These are phyloP conservation scores for Pulveroboletus sp. DNA, from an alignment of 768 basidiomycete genomes.

Conservation along the genomic window DNA sequence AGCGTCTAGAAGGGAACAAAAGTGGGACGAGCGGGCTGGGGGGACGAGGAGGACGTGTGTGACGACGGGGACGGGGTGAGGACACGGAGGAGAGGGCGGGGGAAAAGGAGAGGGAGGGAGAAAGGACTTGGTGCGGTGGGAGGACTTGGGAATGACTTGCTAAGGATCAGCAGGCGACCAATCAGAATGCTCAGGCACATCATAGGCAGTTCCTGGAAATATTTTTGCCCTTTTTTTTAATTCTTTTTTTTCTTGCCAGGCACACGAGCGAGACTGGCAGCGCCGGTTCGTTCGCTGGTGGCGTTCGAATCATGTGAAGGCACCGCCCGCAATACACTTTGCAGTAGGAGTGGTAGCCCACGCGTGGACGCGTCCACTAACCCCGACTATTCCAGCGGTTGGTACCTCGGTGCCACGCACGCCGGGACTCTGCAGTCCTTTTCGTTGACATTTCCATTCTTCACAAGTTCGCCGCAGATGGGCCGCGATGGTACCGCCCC, in stretches of 20 bases:
- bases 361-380: no score
- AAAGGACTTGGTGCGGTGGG: conserved; percentile 29
- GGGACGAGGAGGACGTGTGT: background rate
- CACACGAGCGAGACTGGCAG: background rate
- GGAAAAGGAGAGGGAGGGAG: conserved; percentile 22
- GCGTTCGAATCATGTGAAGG: background rate
- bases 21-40: background rate
- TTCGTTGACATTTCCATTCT: conserved; percentile 7
- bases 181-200: conserved; percentile 37
- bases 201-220: conserved; percentile 32
- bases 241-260: background rate
- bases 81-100: conserved; percentile 5
- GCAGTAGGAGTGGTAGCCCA: no score
- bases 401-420: conserved; percentile 4
- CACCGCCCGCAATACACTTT: conserved; percentile 8
- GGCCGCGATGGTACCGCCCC: conserved; percentile 13
- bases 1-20: conserved; percentile 1
- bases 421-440: background rate
- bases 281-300: conserved; percentile 7
- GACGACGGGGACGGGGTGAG: no score
- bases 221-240: conserved; percentile 16
- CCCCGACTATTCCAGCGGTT: background rate
- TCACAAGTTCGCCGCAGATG: conserved; percentile 13
- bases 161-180: conserved; percentile 34
- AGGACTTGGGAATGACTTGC: conserved; percentile 26